Conservation (phyloP, 208 protist genomes). For the Trypanosoma caninum region DNA sequence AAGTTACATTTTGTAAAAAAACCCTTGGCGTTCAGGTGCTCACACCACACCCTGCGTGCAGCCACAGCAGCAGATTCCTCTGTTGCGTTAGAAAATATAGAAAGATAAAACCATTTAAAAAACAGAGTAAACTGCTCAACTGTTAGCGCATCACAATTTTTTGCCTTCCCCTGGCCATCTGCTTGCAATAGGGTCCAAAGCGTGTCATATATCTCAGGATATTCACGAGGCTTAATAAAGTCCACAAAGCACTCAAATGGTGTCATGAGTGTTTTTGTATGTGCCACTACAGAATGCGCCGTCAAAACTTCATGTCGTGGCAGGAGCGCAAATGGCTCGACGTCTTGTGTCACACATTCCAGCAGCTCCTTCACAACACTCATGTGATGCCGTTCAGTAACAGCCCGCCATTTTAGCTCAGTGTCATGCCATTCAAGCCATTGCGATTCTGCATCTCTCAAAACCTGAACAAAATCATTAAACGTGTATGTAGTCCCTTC, state of each 20-base stretch:
- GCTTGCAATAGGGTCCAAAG: constrained; percentile 38
- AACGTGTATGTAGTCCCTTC: constrained; percentile 28
- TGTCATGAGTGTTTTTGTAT: constrained; percentile 34
- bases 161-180: constrained; percentile 1
- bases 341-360: constrained; percentile 73
- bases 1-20: constrained; percentile 48
- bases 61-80: constrained; percentile 40
- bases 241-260: constrained; percentile 55
- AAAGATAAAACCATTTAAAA: constrained; percentile 67
- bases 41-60: constrained; percentile 44
- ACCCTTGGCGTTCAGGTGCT: constrained; percentile 41
- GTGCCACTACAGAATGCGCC: constrained; percentile 28
- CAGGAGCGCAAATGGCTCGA: constrained; percentile 54
- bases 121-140: constrained; percentile 61
- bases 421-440: constrained; percentile 49
- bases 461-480: constrained; percentile 38
- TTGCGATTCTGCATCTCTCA: constrained; percentile 34
- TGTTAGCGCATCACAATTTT: constrained; percentile 12
- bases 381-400: constrained; percentile 24
- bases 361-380: constrained; percentile 47
- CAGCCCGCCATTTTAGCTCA: constrained; percentile 19
- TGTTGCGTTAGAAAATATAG: constrained; percentile 65
- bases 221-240: constrained; percentile 24
- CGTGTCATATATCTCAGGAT: constrained; percentile 51
- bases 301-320: constrained; percentile 45